These are phyloP conservation scores for Dictyophora rubrovolvata DNA, from an alignment of 768 basidiomycete genomes.

Conservation along the genomic window DNA sequence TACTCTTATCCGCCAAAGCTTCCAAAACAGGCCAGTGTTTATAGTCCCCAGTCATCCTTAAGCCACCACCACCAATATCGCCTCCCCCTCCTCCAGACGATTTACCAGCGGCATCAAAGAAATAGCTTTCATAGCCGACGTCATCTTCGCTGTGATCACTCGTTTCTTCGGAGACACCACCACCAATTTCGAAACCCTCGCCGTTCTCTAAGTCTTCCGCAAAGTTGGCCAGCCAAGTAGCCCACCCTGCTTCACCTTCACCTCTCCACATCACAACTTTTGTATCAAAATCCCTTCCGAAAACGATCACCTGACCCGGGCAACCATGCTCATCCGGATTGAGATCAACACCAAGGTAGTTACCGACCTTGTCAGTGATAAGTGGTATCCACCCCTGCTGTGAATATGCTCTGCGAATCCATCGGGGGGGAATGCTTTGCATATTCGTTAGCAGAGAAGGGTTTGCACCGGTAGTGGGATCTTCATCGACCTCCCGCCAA, in stretches of 20 bases:
- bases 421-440: conserved; percentile 82
- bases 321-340: conserved; percentile 71
- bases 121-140: conserved; percentile 80
- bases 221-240: conserved; percentile 83
- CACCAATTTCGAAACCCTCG: conserved; percentile 77
- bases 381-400: conserved; percentile 96
- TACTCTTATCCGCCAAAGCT: conserved; percentile 85
- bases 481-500: conserved; percentile 90
- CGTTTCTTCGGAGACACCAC: conserved; percentile 30
- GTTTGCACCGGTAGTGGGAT: conserved; percentile 79
- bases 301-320: conserved; percentile 91
- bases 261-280: conserved; percentile 94
- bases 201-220: conserved; percentile 88
- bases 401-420: conserved; percentile 85
- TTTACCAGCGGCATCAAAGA: conserved; percentile 67
- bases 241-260: conserved; percentile 89
- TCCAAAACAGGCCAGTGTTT: conserved; percentile 88
- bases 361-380: conserved; percentile 85
- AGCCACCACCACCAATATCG: conserved; percentile 59
- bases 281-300: conserved; percentile 97
- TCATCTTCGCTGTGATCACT: conserved; percentile 75
- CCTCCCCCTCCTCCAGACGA: conserved; percentile 74
- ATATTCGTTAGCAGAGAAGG: conserved; percentile 58
- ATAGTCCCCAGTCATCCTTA: conserved; percentile 78
- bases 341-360: conserved; percentile 93